phyloP scores from a whole-genome alignment of 2,329 filamentous ascomycete genomes.

The Didymella sp. region DNA sequence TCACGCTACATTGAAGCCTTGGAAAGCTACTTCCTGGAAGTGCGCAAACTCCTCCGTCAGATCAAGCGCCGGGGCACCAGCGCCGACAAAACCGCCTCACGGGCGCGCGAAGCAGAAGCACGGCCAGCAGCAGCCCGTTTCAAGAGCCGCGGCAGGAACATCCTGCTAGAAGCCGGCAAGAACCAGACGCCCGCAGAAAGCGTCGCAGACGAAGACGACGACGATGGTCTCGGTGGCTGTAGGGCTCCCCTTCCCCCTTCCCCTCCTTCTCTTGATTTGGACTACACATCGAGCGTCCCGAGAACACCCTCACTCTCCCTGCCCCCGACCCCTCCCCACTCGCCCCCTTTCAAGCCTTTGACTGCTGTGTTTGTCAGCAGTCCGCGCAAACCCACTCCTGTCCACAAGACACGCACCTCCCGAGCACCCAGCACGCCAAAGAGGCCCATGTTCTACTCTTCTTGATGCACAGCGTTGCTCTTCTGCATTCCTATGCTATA shows the following conservation, averaged over 20 bases:
- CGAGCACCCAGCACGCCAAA: constrained; percentile 18
- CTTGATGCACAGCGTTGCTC: background rate
- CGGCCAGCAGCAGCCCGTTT: constrained; percentile 56
- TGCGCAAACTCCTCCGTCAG: constrained; percentile 80
- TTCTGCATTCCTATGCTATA: background rate
- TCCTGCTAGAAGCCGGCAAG: constrained; percentile 66
- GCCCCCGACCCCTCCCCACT: constrained; percentile 46
- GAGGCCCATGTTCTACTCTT: constrained; percentile 15
- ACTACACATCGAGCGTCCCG: constrained; percentile 28
- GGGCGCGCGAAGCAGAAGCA: constrained; percentile 69
- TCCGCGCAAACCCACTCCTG: constrained; percentile 1
- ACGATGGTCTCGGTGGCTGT: constrained; percentile 93
- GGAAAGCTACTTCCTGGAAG: constrained; percentile 89
- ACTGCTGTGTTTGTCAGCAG: constrained; percentile 41
- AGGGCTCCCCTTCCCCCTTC: constrained; percentile 51
- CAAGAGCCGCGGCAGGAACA: constrained; percentile 76
- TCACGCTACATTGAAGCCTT: constrained; percentile 86
- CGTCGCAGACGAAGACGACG: constrained; percentile 75
- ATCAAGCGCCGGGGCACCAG: constrained; percentile 64
- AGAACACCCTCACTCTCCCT: constrained; percentile 9
- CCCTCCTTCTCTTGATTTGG: constrained; percentile 32
- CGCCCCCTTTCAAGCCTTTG: constrained; percentile 45
- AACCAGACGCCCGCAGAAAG: constrained; percentile 66
- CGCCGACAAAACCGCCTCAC: constrained; percentile 61
- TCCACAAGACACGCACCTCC: constrained; percentile 30